Evolutionary conservation across 1,139 yeast species (phyloP), one percentile per base, ranked within the genome.

Genomic region (Candida sanyaensis): DNA sequence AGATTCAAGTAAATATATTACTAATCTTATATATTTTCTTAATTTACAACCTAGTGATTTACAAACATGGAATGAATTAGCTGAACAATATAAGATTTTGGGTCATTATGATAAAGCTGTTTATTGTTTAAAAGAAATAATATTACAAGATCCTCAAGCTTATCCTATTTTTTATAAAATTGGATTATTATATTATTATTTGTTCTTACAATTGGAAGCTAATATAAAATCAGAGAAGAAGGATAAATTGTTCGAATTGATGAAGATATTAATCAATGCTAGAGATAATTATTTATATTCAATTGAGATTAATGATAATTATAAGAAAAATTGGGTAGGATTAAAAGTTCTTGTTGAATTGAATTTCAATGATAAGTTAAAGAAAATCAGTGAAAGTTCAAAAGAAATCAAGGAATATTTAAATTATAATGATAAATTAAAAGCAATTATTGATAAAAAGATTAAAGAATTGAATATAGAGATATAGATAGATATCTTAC

Each of bases 321-420:
- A 81, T 62, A 66, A 80, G 13, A 77, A 88, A 53, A 87, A 89
- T 23, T 91, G 97, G 97, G 69, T 83, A 47, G 96, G 96, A 0
- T 70, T 90, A 4, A 75, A 73, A 44, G 63, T 77, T 3, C 66
- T 81, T 9, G 40, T 60, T n/a, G 56, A 56, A 12, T 52, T 59
- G 31, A 12, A 33, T 2, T 58, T 69, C 44, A 56, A 58, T 48
- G 57, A 59, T 5, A 65, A 62, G 42, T 55, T 68, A 39, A 50
- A 50, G 17, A 57, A 59, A 43, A 32, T 49, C 4, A 42, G 46
- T 44, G 49, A 41, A 33, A 44, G 45, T 21, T 47, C 33, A 12
- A 60, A 61, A 45, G 67, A 63, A 29, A 65, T 66, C 13, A 54
- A 52, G 27, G 53, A 53, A 21, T 71, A 55, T 47, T 55, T 68